Evolutionary conservation across 164 flowering plant genomes (phyloP).

Genomic region (Cinnamomum micranthum): DNA sequence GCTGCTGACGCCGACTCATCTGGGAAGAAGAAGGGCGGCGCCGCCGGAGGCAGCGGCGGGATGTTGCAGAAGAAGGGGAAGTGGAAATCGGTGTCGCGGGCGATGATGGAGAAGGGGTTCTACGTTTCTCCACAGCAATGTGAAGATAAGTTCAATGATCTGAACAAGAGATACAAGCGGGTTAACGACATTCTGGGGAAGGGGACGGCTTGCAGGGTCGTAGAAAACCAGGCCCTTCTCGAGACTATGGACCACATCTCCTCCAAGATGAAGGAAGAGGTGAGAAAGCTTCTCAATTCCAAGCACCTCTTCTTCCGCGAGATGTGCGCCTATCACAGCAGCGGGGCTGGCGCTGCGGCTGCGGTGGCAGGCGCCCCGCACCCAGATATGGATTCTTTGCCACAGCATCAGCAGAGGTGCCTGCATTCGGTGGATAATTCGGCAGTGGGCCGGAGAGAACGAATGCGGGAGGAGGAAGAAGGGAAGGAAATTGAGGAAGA

Average conservation of each 20-base stretch:
- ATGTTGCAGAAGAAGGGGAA: constrained; percentile 82
- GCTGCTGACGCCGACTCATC: constrained; percentile 21
- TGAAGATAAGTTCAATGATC: constrained; percentile 93
- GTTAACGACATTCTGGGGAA: constrained; percentile 86
- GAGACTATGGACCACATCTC: constrained; percentile 72
- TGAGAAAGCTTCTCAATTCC: constrained; percentile 72
- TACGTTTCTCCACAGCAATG: constrained; percentile 96
- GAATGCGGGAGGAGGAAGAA: constrained; percentile 30
- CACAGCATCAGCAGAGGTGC: constrained; percentile 34
- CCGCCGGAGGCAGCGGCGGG: constrained; percentile 27
- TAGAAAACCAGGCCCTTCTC: constrained; percentile 83
- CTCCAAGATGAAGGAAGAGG: constrained; percentile 83
- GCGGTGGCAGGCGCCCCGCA: constrained; percentile 23
- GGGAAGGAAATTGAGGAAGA: constrained; percentile 43
- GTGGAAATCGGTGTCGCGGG: constrained; percentile 81
- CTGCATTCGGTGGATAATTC: constrained; percentile 33
- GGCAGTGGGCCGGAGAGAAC: constrained; percentile 10
- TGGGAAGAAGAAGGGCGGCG: constrained; percentile 22
- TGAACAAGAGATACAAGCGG: constrained; percentile 95
- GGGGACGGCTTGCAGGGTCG: constrained; percentile 85
- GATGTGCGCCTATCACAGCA: constrained; percentile 96
- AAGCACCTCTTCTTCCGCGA: constrained; percentile 92
- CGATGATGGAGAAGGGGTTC: constrained; percentile 89
- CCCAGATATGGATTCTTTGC: constrained; percentile 16
- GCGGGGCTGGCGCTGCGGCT: constrained; percentile 35